Evolutionary conservation across 2,329 filamentous ascomycete genomes (phyloP).

Genomic region (Cordyceps javanica): DNA sequence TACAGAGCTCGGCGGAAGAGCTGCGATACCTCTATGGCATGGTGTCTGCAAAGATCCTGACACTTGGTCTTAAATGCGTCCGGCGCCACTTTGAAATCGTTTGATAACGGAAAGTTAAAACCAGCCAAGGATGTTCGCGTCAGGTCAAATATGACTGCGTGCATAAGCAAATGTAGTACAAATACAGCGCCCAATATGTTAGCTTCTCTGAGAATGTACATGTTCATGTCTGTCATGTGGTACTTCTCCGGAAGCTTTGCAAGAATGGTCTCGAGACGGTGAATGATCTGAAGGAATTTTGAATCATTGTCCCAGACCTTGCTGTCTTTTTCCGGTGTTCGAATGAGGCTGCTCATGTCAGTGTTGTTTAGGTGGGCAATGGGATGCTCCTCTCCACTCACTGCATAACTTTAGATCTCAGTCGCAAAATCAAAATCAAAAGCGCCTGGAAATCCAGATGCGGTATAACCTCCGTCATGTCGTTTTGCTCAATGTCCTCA

Average conservation of each 20-base stretch:
- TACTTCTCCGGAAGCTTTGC: conserved; percentile 19
- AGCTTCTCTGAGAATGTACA: conserved; percentile 17
- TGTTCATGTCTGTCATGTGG: conserved; percentile 18
- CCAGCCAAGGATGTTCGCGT: conserved; percentile 21
- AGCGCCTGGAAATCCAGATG: conserved; percentile 17
- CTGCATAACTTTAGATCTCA: conserved; percentile 18
- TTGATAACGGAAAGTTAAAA: conserved; percentile 21
- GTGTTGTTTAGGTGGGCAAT: not conserved
- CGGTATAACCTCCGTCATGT: conserved; percentile 7
- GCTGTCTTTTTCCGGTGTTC: conserved; percentile 12
- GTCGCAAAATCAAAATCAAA: conserved; percentile 16
- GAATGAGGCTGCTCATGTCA: conserved; percentile 16
- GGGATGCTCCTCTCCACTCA: conserved; percentile 6
- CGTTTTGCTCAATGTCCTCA: conserved; percentile 13
- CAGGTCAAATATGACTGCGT: conserved; percentile 21
- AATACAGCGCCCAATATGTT: conserved; percentile 20
- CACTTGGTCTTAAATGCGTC: conserved; percentile 17
- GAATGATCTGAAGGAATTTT: conserved; percentile 14
- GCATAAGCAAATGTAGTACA: conserved; percentile 20
- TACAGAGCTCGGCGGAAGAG: conserved; percentile 17
- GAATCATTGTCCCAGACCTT: conserved; percentile 12
- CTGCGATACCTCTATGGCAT: conserved; percentile 20
- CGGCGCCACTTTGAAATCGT: conserved; percentile 18
- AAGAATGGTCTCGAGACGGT: conserved; percentile 17
- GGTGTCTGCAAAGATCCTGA: conserved; percentile 18